Conservation (phyloP, 2,329 filamentous ascomycete genomes). For the Ophiocordyceps unilateralis region DNA sequence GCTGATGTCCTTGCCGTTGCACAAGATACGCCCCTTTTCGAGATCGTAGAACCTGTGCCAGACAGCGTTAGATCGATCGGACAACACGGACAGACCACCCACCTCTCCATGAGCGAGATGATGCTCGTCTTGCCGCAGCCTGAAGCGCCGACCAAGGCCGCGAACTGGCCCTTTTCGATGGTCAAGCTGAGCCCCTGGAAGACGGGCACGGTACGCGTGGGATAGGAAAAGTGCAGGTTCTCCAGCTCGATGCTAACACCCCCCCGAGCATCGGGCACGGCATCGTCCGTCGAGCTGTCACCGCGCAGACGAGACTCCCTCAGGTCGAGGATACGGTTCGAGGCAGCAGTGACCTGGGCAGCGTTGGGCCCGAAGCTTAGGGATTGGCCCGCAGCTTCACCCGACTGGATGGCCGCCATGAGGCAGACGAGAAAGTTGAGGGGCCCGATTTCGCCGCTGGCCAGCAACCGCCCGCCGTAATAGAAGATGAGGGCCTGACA, state of each 20-base stretch:
- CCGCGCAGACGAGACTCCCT: constrained; percentile 24
- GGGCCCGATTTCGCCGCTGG: constrained; percentile 27
- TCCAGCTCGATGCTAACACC: constrained; percentile 39
- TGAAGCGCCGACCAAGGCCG: constrained; percentile 51
- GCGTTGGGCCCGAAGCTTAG: constrained; percentile 51
- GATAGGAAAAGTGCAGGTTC: constrained; percentile 43
- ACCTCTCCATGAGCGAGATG: constrained; percentile 41
- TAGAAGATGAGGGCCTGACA: constrained; percentile 48
- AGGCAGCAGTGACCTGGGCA: constrained; percentile 39
- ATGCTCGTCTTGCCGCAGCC: constrained; percentile 61
- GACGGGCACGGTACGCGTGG: constrained; percentile 36
- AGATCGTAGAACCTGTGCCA: constrained; percentile 48
- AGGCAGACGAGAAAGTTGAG: constrained; percentile 39
- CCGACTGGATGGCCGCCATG: constrained; percentile 49
- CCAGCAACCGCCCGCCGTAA: constrained; percentile 46
- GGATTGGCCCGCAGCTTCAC: constrained; percentile 48
- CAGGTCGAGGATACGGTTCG: constrained; percentile 40
- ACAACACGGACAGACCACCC: neutral
- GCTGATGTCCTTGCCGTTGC: constrained; percentile 43
- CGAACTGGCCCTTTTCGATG: constrained; percentile 52
- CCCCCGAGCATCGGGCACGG: constrained; percentile 26
- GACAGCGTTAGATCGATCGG: neutral
- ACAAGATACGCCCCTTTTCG: constrained; percentile 43
- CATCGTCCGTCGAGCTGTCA: constrained; percentile 10
- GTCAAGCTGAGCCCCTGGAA: constrained; percentile 45